phyloP scores from a whole-genome alignment of 345 rosid genomes.

The Populus simonii region DNA sequence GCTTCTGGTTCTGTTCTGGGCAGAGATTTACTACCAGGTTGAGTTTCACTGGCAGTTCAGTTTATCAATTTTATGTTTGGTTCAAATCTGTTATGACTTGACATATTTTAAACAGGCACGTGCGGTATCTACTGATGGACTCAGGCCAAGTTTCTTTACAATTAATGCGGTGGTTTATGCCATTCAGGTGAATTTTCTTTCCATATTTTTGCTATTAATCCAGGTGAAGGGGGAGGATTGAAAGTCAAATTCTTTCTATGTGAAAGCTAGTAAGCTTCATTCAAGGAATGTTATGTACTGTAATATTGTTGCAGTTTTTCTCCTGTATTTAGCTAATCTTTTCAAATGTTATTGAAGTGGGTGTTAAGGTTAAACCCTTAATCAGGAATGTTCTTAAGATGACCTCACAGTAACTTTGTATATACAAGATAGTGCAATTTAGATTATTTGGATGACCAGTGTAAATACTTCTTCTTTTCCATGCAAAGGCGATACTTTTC shows the following conservation, averaged over 20 bases:
- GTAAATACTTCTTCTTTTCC: background rate
- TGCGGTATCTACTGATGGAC: slow-evolving; percentile 75
- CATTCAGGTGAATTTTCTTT: slow-evolving; percentile 63
- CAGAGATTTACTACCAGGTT: slow-evolving; percentile 94
- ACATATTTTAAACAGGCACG: slow-evolving; percentile 57
- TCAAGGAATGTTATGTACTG: background rate
- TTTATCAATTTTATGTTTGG: background rate
- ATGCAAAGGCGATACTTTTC: background rate
- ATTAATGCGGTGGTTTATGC: slow-evolving; percentile 69
- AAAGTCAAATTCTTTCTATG: slow-evolving; percentile 20
- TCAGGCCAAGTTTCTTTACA: slow-evolving; percentile 74
- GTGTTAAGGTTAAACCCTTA: background rate
- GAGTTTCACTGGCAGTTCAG: background rate
- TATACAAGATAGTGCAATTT: background rate
- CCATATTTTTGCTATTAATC: slow-evolving; percentile 9
- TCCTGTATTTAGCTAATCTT: background rate
- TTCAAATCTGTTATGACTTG: slow-evolving; percentile 8
- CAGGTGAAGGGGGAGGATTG: slow-evolving; percentile 3
- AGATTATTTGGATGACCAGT: background rate
- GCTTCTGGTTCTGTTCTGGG: slow-evolving; percentile 91
- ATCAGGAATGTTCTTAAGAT: background rate
- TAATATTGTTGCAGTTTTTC: background rate
- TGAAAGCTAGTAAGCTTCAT: slow-evolving; percentile 7
- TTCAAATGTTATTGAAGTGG: background rate
- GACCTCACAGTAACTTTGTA: background rate